These are phyloP conservation scores for Striga hermonthica DNA, from an alignment of 305 asterid species.

Conservation along the genomic window DNA sequence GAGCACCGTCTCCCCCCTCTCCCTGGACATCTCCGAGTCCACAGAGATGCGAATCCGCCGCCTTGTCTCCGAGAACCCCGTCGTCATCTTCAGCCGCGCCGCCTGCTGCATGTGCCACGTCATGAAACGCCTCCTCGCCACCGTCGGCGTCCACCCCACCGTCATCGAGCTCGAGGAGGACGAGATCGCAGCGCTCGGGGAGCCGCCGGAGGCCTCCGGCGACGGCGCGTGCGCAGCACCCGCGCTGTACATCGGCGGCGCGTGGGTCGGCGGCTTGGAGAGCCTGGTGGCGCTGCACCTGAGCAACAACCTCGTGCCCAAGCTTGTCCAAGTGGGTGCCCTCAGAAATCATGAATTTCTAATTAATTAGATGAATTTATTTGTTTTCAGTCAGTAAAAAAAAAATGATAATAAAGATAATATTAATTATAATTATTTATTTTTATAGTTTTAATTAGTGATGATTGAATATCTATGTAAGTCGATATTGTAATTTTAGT, in stretches of 20 bases:
- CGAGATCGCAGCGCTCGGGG: conserved; percentile 41
- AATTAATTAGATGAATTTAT: conserved; percentile 27
- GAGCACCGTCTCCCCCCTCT: conserved; percentile 53
- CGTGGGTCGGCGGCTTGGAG: conserved; percentile 81
- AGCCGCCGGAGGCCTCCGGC: background rate
- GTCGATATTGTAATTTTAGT: no score
- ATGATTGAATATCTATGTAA: no score
- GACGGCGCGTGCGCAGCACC: conserved; percentile 37
- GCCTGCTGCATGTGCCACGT: conserved; percentile 91
- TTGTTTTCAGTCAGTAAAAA: no score
- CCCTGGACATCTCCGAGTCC: conserved; percentile 63
- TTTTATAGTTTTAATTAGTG: no score
- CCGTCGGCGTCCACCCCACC: conserved; percentile 74
- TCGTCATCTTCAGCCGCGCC: conserved; percentile 65
- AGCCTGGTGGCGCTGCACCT: conserved; percentile 74
- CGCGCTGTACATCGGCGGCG: conserved; percentile 73
- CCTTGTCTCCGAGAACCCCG: conserved; percentile 63
- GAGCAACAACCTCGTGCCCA: conserved; percentile 76
- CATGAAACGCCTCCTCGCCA: conserved; percentile 65
- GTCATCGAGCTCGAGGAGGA: conserved; percentile 74
- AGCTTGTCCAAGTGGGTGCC: conserved; percentile 77
- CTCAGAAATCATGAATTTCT: conserved; percentile 38
- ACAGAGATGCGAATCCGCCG: conserved; percentile 72
- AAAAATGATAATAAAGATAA: no score
- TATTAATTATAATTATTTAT: no score